Conservation (phyloP, 495 filamentous ascomycete genomes). For the Talaromyces thailandensis region DNA sequence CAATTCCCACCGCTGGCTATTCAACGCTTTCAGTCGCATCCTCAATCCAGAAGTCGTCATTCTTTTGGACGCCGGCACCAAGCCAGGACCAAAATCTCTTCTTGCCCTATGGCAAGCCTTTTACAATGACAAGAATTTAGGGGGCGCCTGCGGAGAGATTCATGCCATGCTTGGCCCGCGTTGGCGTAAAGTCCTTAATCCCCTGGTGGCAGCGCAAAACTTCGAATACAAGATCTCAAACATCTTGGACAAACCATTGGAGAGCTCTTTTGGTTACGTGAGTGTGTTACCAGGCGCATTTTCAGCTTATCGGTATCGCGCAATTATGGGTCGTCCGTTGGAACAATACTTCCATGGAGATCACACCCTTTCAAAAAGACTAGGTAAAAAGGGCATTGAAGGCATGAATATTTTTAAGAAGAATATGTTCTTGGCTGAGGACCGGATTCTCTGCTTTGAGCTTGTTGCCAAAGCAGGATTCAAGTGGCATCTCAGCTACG, state of each 20-base stretch:
- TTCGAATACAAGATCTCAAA: slow-evolving; percentile 99
- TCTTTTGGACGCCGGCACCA: slow-evolving; percentile 91
- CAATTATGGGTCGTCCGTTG: slow-evolving; percentile 92
- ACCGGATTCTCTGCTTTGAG: slow-evolving; percentile 99
- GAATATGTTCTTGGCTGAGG: slow-evolving; percentile 99
- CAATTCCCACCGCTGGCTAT: slow-evolving; percentile 97
- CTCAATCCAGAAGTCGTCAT: slow-evolving; percentile 95
- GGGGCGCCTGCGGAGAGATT: slow-evolving; percentile 97
- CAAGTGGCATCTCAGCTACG: slow-evolving; percentile 97
- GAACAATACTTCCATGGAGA: slow-evolving; percentile 99
- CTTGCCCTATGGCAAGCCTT: slow-evolving; percentile 94
- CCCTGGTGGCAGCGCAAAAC: slow-evolving; percentile 90
- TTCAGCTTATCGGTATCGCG: slow-evolving; percentile 94
- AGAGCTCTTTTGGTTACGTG: slow-evolving; percentile 96
- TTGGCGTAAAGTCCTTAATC: slow-evolving; percentile 87
- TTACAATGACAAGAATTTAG: slow-evolving; percentile 98
- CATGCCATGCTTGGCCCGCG: slow-evolving; percentile 94
- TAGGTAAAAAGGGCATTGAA: slow-evolving; percentile 97
- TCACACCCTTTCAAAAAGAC: slow-evolving; percentile 87
- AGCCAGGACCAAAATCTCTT: slow-evolving; percentile 87
- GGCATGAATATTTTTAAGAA: slow-evolving; percentile 99
- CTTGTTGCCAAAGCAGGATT: slow-evolving; percentile 95
- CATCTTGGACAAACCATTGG: slow-evolving; percentile 94
- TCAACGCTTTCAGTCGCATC: slow-evolving; percentile 94
- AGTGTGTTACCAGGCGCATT: slow-evolving; percentile 96